Base-by-base conservation (phyloP, 2,329 filamentous ascomycete species). In the Xylariaceae sp. region DNA sequence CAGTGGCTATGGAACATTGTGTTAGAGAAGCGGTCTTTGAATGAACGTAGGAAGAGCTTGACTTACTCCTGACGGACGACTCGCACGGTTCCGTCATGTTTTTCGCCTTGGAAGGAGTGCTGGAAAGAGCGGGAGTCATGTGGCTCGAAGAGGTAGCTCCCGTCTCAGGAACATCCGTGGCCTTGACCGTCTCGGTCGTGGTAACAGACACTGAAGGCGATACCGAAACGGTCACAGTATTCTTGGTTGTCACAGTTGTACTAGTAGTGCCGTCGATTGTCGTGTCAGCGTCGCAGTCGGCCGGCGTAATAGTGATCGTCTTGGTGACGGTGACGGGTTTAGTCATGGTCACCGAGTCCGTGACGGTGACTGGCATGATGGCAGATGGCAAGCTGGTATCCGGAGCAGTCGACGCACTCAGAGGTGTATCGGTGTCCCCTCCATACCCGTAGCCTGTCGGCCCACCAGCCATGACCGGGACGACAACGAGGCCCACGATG, bases 361-460 rank as follows among this genome's bases (percentile, higher is more conserved):
- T 62, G 39, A 60, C 35, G 1, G 62, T 64, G 18, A 58, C 9
- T 6, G 52, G 54, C 17, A 54, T 42, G 9, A 44, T 52, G 37
- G 47, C 35, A 47, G 52, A 55, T 1, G 54, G 56, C 6, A 55
- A 18, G n/a, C 34, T 51, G 6, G 17, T 23, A 35, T 23, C 42
- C 3, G 13, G 18, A n/a, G 52, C 44, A 5, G 51, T 62, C 23
- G 55, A 55, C 4, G 17, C 10, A n/a, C 35, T 52, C 6, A 51
- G 4, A 35, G 52, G 7, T 1, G 56, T 58, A 17, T 62, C 62
- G 4, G 60, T 60, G 39, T 42, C 4, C 5, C 50, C 60, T 4
- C 60, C 62, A 9, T 64, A 64, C 4, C 60, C 60, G 48, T 64
- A 64, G 0, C 60, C 60, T 37, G 45, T 42, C 2, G 57, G 62